Conservation (phyloP, 192 early-diverging fungal genomes). For the Phycomyces nitens region DNA sequence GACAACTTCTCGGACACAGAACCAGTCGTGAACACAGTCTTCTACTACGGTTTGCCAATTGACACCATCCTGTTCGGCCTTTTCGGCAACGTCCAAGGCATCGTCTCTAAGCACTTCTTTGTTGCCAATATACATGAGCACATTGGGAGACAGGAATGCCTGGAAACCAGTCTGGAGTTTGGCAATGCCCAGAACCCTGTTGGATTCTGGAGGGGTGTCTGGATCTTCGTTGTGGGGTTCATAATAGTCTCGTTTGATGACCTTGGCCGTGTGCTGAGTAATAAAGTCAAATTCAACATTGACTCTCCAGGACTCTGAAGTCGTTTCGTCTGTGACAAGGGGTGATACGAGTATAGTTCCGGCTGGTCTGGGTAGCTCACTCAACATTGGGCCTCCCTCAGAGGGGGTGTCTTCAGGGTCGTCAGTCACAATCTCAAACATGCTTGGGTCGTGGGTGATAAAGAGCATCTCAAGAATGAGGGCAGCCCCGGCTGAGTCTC, state of each 20-base stretch:
- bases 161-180: constrained; percentile 34
- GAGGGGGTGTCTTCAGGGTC: constrained; percentile 12
- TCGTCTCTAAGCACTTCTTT: constrained; percentile 37
- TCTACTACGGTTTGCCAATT: constrained; percentile 29
- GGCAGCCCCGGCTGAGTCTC: constrained; percentile 36
- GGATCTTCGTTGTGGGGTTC: constrained; percentile 6
- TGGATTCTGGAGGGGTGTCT: constrained; percentile 1
- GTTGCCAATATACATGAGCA: constrained; percentile 34
- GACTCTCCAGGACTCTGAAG: constrained; percentile 31
- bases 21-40: constrained; percentile 40
- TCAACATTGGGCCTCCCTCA: not conserved
- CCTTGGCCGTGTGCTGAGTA: constrained; percentile 35
- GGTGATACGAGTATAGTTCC: constrained; percentile 33
- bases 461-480: constrained; percentile 35
- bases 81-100: constrained; percentile 27
- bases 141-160: constrained; percentile 25
- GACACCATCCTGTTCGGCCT: constrained; percentile 33
- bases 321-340: constrained; percentile 35
- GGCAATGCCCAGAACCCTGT: constrained; percentile 30
- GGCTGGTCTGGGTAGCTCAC: constrained; percentile 37
- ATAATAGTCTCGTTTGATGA: constrained; percentile 40
- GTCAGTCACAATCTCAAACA: constrained; percentile 37
- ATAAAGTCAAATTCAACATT: constrained; percentile 37
- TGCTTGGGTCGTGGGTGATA: constrained; percentile 37
- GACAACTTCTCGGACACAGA: constrained; percentile 39